Percentiles rank a stretch among this genome's conserved stretches.
Conservation (phyloP, 1,284 basidiomycete species). For the Tilletia caries region DNA sequence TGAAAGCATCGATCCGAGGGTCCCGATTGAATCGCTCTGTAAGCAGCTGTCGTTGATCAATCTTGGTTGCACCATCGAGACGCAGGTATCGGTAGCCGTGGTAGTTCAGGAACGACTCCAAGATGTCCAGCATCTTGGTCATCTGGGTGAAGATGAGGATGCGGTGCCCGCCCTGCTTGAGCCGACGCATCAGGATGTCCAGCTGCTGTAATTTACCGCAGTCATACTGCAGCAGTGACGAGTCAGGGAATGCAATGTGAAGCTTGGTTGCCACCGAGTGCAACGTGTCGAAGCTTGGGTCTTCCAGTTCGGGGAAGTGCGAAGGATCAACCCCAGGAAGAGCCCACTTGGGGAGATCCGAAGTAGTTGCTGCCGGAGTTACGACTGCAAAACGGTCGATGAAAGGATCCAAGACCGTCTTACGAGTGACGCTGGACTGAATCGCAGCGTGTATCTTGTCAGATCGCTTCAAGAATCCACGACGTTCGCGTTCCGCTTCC, state of each 20-base stretch:
- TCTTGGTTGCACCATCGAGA: slow-evolving; percentile 89
- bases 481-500: slow-evolving; percentile 46
- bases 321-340: slow-evolving; percentile 58
- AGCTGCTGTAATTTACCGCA: slow-evolving; percentile 92
- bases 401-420: slow-evolving; percentile 61
- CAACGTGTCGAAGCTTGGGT: slow-evolving; percentile 58
- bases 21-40: slow-evolving; percentile 97
- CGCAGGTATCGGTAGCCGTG: slow-evolving; percentile 91
- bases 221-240: slow-evolving; percentile 86
- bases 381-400: slow-evolving; percentile 77
- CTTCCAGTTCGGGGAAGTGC: slow-evolving; percentile 20
- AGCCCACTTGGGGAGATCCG: slow-evolving; percentile 67
- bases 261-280: slow-evolving; percentile 75
- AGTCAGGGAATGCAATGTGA: slow-evolving; percentile 90
- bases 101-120: slow-evolving; percentile 87
- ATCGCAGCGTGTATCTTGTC: slow-evolving; percentile 56
- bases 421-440: slow-evolving; percentile 65
- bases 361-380: slow-evolving; percentile 74
- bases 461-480: slow-evolving; percentile 63
- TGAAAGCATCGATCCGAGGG: slow-evolving; percentile 84
- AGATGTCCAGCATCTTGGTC: slow-evolving; percentile 88
- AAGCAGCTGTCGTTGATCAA: slow-evolving; percentile 90
- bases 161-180: slow-evolving; percentile 81
- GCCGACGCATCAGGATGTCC: slow-evolving; percentile 71
- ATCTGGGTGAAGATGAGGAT: slow-evolving; percentile 96